Base-by-base conservation (phyloP, 768 basidiomycete species). In the Sistotremastrum suecicum region DNA sequence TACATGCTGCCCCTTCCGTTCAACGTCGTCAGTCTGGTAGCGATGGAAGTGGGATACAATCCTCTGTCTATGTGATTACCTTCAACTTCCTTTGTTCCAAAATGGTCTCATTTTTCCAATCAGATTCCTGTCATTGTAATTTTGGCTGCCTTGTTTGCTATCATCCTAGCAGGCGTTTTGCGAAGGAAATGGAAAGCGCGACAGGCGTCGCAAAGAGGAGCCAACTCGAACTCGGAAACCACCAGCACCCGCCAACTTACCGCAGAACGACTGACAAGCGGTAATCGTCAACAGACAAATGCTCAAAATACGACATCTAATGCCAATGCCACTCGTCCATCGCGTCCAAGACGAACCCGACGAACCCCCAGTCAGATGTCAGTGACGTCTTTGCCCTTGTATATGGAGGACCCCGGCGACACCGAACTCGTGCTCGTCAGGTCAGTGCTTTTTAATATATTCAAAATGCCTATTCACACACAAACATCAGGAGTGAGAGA, bases 401-500 rank as follows among this genome's bases (percentile, higher is more conserved):
- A 89, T 53, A 83, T 75, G 65, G 86, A 86, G 61, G 85, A 89
- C 49, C 83, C 86, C 0, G 85, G 84, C 10, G 86, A 86, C 41
- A 68, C 79, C 36, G 86, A 89, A 58, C 67, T 89, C 31, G 86
- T 89, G 4, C 75, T 89, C 43, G 66, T 61, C 39, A 59, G 70
- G 72, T 74, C 48, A 51, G 66, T 45, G 20, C 37, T 38, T 10
- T 38, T 38, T 10, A 10, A 12, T 38, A 38, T 10, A 38, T 38
- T 38, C 10, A 10, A 12, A 10, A 12, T 38, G 37, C 12, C 37
- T 10, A 10, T 10, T 12, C 12, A 12, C 10, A 38, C 37, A 12
- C 20, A 20, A 20, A 20, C 20, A 20, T 20, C 20, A 20, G 20
- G 20, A 38, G 10, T 10, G 12, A 10, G 12, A 38, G 37, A 12